Percentiles rank a stretch among this genome's conserved stretches.
phyloP scores from a whole-genome alignment of 768 basidiomycete genomes.

The Leccinum boreale region DNA sequence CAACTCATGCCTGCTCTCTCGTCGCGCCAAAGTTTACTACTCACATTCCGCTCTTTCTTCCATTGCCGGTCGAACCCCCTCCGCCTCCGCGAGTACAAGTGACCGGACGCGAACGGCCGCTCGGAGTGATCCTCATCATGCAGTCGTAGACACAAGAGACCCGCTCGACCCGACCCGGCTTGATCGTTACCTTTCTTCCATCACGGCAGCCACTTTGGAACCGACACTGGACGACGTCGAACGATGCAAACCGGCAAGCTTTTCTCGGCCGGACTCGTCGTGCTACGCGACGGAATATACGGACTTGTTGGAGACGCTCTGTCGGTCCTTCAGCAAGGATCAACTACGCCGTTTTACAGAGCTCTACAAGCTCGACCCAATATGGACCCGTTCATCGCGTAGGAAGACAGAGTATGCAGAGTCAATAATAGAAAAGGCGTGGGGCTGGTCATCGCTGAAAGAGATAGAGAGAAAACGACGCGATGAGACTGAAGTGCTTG shows the following conservation, averaged over 20 bases:
- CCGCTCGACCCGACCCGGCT: conserved; percentile 45
- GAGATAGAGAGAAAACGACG: conserved; percentile 48
- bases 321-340: conserved; percentile 58
- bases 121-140: conserved; percentile 1
- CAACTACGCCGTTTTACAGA: conserved; percentile 57
- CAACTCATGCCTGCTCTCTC: conserved; percentile 14
- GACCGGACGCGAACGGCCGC: conserved; percentile 1
- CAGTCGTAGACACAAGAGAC: conserved; percentile 16
- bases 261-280: conserved; percentile 38
- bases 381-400: conserved; percentile 31
- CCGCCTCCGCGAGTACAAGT: conserved; percentile 1
- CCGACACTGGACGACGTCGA: conserved; percentile 64
- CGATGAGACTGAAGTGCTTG: conserved; percentile 47
- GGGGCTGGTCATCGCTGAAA: conserved; percentile 65
- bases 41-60: conserved; percentile 24
- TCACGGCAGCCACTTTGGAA: conserved; percentile 42
- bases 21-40: conserved; percentile 19
- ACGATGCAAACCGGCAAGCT: conserved; percentile 43
- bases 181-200: conserved; percentile 53
- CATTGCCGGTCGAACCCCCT: background rate
- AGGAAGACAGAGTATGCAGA: conserved; percentile 43
- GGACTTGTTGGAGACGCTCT: conserved; percentile 48
- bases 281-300: conserved; percentile 54
- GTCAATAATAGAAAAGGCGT: conserved; percentile 59
- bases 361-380: conserved; percentile 42